Evolutionary conservation across 2,329 filamentous ascomycete species (phyloP).

Genomic region (Cladosporium sp.): DNA sequence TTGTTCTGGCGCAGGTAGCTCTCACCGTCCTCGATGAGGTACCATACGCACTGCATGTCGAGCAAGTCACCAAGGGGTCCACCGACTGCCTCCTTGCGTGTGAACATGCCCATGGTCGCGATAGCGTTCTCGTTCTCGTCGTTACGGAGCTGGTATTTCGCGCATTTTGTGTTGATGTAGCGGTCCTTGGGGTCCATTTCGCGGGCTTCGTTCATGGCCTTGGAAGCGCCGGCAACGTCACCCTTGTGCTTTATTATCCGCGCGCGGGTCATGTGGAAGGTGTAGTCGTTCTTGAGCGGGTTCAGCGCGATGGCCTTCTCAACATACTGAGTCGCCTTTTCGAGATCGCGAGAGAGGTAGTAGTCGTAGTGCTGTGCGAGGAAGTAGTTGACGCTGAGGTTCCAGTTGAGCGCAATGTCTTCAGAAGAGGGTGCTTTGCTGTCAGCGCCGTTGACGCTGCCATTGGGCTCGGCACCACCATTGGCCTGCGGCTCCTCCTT

Average conservation of each 20-base stretch:
- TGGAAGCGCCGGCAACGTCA: slow-evolving; percentile 71
- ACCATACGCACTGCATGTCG: slow-evolving; percentile 99
- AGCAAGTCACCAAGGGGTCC: slow-evolving; percentile 86
- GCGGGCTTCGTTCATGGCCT: slow-evolving; percentile 83
- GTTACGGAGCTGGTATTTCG: slow-evolving; percentile 93
- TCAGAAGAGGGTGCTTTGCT: slow-evolving; percentile 42
- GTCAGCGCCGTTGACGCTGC: slow-evolving; percentile 36
- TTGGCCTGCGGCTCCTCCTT: slow-evolving; percentile 26
- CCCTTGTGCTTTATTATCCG: slow-evolving; percentile 90
- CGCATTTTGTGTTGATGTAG: slow-evolving; percentile 97
- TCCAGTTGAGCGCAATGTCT: slow-evolving; percentile 55
- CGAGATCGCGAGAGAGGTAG: slow-evolving; percentile 74
- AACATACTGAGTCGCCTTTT: slow-evolving; percentile 75
- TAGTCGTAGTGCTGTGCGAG: slow-evolving; percentile 97
- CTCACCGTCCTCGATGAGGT: slow-evolving; percentile 88
- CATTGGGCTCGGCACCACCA: slow-evolving; percentile 26
- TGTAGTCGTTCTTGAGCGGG: slow-evolving; percentile 79
- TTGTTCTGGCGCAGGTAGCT: slow-evolving; percentile 79
- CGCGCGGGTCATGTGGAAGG: slow-evolving; percentile 91
- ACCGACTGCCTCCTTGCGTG: slow-evolving; percentile 79
- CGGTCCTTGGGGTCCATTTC: slow-evolving; percentile 83
- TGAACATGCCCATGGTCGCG: slow-evolving; percentile 89
- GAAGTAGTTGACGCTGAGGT: slow-evolving; percentile 82
- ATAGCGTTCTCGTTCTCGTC: slow-evolving; percentile 82
- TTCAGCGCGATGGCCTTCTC: slow-evolving; percentile 77